A percentile compares a stretch with the other conserved stretches of the same genome.
These are phyloP conservation scores for Thraustochytrium sp. DNA, from an alignment of 352 stramenopile genomes.

Conservation along the genomic window DNA sequence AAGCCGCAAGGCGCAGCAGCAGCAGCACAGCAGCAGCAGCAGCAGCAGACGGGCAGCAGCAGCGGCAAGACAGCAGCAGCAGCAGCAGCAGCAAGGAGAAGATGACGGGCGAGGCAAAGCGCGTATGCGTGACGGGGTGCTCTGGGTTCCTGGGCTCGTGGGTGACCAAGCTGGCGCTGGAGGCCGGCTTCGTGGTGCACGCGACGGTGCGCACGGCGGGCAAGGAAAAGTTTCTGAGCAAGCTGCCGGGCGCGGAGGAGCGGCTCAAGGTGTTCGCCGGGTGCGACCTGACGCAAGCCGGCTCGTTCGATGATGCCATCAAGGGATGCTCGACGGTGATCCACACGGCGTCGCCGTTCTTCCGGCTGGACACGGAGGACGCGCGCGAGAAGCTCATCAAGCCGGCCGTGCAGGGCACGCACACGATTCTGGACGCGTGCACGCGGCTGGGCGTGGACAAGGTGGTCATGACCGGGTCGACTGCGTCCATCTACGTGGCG, in stretches of 20 bases:
- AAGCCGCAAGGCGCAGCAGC: too few species aligned
- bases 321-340: conserved; percentile 44
- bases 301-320: conserved; percentile 44
- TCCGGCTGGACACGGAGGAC: neutral
- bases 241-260: conserved; percentile 8
- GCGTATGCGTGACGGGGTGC: conserved; percentile 37
- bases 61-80: too few species aligned
- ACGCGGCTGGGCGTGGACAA: conserved; percentile 10
- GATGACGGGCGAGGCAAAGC: neutral
- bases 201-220: neutral
- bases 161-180: neutral
- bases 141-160: conserved; percentile 38
- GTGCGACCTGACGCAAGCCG: neutral
- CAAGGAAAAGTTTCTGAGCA: conserved; percentile 26
- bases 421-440: conserved; percentile 21
- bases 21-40: too few species aligned
- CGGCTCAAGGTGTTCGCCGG: conserved; percentile 40
- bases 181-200: conserved; percentile 23
- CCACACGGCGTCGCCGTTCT: conserved; percentile 48
- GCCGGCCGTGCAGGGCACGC: conserved; percentile 43
- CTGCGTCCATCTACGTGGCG: neutral
- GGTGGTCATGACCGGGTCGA: conserved; percentile 12
- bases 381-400: conserved; percentile 38
- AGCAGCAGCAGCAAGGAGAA: too few species aligned
- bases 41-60: too few species aligned